Percentiles rank a stretch among this genome's conserved stretches.
Evolutionary conservation across 2,329 filamentous ascomycete genomes (phyloP).

Genomic region (Colletotrichum orchidophilum): DNA sequence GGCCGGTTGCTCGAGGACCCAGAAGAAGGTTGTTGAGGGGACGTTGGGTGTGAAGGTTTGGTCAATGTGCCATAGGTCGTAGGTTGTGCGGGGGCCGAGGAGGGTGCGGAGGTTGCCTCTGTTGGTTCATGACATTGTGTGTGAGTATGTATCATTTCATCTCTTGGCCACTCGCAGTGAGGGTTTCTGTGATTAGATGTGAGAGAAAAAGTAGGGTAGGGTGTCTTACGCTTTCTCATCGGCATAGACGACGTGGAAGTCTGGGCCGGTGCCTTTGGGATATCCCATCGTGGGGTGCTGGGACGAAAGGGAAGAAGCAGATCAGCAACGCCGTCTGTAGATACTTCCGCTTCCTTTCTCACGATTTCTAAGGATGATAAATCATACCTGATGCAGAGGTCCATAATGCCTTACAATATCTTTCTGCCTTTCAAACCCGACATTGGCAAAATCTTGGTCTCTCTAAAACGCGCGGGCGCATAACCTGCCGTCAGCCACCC

Average conservation of each 20-base stretch:
- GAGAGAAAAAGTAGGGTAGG: neutral
- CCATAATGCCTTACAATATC: conserved; percentile 44
- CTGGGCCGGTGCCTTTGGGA: conserved; percentile 41
- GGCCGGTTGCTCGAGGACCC: conserved; percentile 42
- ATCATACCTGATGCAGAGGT: conserved; percentile 38
- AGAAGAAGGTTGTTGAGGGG: conserved; percentile 45
- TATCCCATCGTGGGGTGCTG: conserved; percentile 45
- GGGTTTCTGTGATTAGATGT: neutral
- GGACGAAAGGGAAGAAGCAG: neutral
- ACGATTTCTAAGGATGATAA: no score
- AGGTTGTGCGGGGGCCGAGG: conserved; percentile 38
- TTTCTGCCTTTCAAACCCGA: conserved; percentile 42
- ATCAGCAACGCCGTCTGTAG: no score
- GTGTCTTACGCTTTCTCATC: conserved; percentile 40
- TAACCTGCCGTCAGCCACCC: neutral
- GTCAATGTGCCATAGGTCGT: conserved; percentile 45
- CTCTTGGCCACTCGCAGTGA: neutral
- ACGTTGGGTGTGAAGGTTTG: conserved; percentile 45
- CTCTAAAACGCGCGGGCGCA: conserved; percentile 37
- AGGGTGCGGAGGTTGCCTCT: conserved; percentile 41
- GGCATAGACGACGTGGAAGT: conserved; percentile 45
- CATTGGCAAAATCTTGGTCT: conserved; percentile 44
- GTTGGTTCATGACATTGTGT: neutral
- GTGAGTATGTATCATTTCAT: neutral
- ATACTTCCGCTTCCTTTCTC: neutral